A percentile compares a stretch with the other conserved stretches of the same genome.
phyloP scores from a whole-genome alignment of 192 early-diverging fungal genomes.

The Mortierella hygrophila region DNA sequence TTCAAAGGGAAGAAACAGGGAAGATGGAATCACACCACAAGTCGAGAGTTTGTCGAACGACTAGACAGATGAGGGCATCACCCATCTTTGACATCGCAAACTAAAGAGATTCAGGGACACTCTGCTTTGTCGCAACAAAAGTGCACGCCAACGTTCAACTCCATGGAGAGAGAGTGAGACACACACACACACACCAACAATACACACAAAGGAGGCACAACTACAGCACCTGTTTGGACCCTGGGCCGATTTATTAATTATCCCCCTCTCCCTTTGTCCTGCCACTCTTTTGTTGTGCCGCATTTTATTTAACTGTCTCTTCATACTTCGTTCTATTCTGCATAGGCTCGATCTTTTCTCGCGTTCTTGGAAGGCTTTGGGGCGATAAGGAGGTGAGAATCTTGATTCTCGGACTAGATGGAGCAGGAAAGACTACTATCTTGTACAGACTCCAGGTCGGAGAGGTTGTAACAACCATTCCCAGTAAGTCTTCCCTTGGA shows the following conservation, averaged over 20 bases:
- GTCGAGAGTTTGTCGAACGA: no score
- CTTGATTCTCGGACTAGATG: conserved; percentile 95
- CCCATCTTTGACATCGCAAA: no score
- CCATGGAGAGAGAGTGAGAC: neutral
- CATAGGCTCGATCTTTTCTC: conserved; percentile 81
- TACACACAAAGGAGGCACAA: neutral
- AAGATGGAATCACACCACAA: no score
- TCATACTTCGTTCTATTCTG: neutral
- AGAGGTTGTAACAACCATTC: conserved; percentile 97
- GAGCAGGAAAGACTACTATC: conserved; percentile 98
- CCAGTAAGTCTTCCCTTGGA: conserved; percentile 69
- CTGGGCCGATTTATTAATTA: neutral
- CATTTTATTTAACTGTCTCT: neutral
- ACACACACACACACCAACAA: neutral
- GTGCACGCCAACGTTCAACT: neutral
- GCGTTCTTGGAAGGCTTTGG: conserved; percentile 83
- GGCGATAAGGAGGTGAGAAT: conserved; percentile 97
- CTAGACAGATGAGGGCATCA: no score
- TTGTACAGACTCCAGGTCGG: conserved; percentile 96
- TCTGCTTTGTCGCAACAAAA: no score
- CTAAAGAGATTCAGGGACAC: no score
- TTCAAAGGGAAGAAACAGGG: no score
- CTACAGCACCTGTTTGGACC: neutral
- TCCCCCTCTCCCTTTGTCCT: neutral
- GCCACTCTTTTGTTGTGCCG: neutral